Percentiles rank a stretch among this genome's conserved stretches.
These are phyloP conservation scores for Colletotrichum lini DNA, from an alignment of 2,329 filamentous ascomycete species.

Conservation along the genomic window DNA sequence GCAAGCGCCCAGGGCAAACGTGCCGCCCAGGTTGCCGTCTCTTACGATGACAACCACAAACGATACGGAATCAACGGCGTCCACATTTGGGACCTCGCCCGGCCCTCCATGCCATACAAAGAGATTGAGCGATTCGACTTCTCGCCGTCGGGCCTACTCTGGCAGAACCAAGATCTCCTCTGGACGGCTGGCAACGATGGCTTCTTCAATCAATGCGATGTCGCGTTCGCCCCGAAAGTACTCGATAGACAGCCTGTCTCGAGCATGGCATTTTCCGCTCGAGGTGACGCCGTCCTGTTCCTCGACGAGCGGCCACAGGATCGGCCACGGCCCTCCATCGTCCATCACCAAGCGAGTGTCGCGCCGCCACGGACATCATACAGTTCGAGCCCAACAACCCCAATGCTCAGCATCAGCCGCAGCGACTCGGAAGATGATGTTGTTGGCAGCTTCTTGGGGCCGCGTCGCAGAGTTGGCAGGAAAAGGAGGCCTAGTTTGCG, in stretches of 20 bases:
- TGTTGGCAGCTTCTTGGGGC: slow-evolving; percentile 71
- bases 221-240: slow-evolving; percentile 74
- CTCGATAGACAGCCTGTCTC: slow-evolving; percentile 75
- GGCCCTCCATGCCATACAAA: slow-evolving; percentile 77
- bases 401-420: slow-evolving; percentile 68
- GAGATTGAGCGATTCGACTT: slow-evolving; percentile 73
- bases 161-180: slow-evolving; percentile 75
- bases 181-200: slow-evolving; percentile 77
- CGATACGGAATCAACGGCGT: slow-evolving; percentile 71
- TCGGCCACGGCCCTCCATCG: slow-evolving; percentile 58
- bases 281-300: slow-evolving; percentile 73
- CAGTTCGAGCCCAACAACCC: slow-evolving; percentile 64
- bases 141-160: slow-evolving; percentile 71
- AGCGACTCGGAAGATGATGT: slow-evolving; percentile 78
- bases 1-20: slow-evolving; percentile 72
- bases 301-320: slow-evolving; percentile 70
- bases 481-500: slow-evolving; percentile 59
- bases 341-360: slow-evolving; percentile 52
- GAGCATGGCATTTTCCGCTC: slow-evolving; percentile 71
- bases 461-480: slow-evolving; percentile 57
- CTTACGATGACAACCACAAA: slow-evolving; percentile 71
- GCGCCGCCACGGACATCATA: slow-evolving; percentile 58
- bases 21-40: slow-evolving; percentile 73
- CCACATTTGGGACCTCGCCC: slow-evolving; percentile 78
- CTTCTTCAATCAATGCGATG: slow-evolving; percentile 74